Base-by-base conservation (phyloP, 208 protist genomes). In the Crithidia bombi region DNA sequence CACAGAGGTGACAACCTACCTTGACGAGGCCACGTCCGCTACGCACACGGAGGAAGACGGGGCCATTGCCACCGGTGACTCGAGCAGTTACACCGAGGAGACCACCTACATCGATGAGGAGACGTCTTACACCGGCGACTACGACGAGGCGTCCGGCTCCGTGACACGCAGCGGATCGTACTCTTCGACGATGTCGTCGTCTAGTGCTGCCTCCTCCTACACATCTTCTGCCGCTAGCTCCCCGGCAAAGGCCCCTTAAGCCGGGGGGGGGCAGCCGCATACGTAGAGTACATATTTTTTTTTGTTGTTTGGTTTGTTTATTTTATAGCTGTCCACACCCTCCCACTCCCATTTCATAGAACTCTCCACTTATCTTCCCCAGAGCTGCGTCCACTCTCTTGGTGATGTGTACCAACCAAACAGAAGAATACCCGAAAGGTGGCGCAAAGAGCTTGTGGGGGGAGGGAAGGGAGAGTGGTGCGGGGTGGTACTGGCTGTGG, bases 1-100 rank as follows among this genome's bases (percentile, higher is more conserved):
- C 64, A 71, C 69, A 26, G 69, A 85, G 33, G 78, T 81, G n/a
- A 79, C 74, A 39, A 82, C 75, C 28, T 85, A 90, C 62, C 26
- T 82, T 43, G 73, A 84, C 59, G 76, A 84, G 33, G 69, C 79
- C 68, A 72, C 35, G 66, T 58, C 33, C 56, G 72, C 49, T 14
- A 44, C 56, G 26, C 69, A 49, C 47, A 65, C 41, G 28, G 44
- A 65, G 30, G 35, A 21, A 3, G 55, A 43, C 15, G 65, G n/a
- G 2, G 15, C 23, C 61, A 46, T 41, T 35, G 61, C 46, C 0
- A 56, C 61, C 1, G 46, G 61, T 14, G 61, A 66, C 28, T 71
- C 63, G 19, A 62, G 64, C 57, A 78, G 70, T 46, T 82, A 82
- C 72, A 78, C 77, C 12, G 77, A 69, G 51, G 39, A 69, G 52